Evolutionary conservation across 371 early-diverging fungal genomes (phyloP).

Genomic region (Batrachochytrium dendrobatidis): DNA sequence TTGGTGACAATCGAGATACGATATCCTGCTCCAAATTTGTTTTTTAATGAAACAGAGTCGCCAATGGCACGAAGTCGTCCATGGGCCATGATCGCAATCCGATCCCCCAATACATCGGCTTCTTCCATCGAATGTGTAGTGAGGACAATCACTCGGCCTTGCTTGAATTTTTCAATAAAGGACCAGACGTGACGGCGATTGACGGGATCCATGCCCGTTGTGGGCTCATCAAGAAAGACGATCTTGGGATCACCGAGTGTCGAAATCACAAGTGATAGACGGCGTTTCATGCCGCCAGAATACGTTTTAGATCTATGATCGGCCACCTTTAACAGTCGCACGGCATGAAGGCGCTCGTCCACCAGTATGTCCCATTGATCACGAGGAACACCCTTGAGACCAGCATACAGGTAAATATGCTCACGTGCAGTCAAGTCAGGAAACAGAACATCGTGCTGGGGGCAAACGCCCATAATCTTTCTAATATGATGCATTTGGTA

Average conservation of each 20-base stretch:
- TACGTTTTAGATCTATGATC: conserved; percentile 34
- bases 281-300: conserved; percentile 33
- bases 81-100: conserved; percentile 56
- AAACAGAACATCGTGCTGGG: conserved; percentile 50
- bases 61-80: conserved; percentile 55
- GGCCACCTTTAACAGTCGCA: conserved; percentile 33
- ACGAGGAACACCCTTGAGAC: conserved; percentile 47
- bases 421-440: conserved; percentile 47
- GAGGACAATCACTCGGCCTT: conserved; percentile 22
- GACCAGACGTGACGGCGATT: conserved; percentile 28
- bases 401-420: conserved; percentile 53
- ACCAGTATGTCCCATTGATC: conserved; percentile 15
- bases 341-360: conserved; percentile 38
- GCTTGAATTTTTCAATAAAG: conserved; percentile 14
- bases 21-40: conserved; percentile 30
- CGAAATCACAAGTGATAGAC: conserved; percentile 27
- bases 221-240: conserved; percentile 32
- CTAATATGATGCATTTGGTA: conserved; percentile 49
- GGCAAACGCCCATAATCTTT: conserved; percentile 55
- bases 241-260: conserved; percentile 28
- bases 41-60: conserved; percentile 51
- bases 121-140: conserved; percentile 42
- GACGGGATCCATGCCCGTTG: conserved; percentile 32
- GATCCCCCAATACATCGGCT: conserved; percentile 29
- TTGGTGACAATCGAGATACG: conserved; percentile 33